These are phyloP conservation scores for Incumbomyces lentus DNA, from an alignment of 2,329 filamentous ascomycete genomes.

Conservation along the genomic window DNA sequence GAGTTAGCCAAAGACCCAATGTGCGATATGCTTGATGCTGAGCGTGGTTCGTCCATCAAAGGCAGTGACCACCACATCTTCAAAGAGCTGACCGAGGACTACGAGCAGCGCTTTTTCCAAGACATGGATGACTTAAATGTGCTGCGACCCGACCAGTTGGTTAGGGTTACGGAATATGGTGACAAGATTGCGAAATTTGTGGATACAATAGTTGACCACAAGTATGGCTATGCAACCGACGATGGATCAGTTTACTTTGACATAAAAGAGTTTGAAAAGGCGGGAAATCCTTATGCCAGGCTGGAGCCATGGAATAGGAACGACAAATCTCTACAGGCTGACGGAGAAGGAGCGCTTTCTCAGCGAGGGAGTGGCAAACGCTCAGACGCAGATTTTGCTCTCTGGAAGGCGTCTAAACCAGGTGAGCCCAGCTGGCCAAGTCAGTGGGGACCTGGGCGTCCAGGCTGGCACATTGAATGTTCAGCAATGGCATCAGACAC, in stretches of 20 bases:
- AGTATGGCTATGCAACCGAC: constrained; percentile 64
- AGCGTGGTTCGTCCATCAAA: constrained; percentile 47
- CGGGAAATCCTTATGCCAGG: constrained; percentile 74
- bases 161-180: constrained; percentile 85
- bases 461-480: constrained; percentile 97
- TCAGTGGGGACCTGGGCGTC: constrained; percentile 76
- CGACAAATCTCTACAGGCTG: constrained; percentile 71
- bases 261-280: constrained; percentile 72
- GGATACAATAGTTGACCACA: constrained; percentile 69
- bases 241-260: constrained; percentile 94
- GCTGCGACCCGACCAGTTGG: constrained; percentile 67
- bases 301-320: constrained; percentile 77
- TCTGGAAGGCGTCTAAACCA: constrained; percentile 88
- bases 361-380: constrained; percentile 57
- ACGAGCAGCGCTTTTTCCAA: constrained; percentile 76
- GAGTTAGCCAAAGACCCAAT: constrained; percentile 57
- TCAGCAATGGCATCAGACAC: constrained; percentile 87
- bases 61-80: constrained; percentile 64
- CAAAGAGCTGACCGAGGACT: constrained; percentile 72
- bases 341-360: constrained; percentile 75
- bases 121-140: constrained; percentile 86
- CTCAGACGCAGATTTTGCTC: constrained; percentile 71
- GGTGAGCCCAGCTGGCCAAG: constrained; percentile 87
- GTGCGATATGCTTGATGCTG: constrained; percentile 66
- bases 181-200: constrained; percentile 80